These are phyloP conservation scores for Talaromyces amestolkiae DNA, from an alignment of 2,329 filamentous ascomycete genomes.

Conservation along the genomic window DNA sequence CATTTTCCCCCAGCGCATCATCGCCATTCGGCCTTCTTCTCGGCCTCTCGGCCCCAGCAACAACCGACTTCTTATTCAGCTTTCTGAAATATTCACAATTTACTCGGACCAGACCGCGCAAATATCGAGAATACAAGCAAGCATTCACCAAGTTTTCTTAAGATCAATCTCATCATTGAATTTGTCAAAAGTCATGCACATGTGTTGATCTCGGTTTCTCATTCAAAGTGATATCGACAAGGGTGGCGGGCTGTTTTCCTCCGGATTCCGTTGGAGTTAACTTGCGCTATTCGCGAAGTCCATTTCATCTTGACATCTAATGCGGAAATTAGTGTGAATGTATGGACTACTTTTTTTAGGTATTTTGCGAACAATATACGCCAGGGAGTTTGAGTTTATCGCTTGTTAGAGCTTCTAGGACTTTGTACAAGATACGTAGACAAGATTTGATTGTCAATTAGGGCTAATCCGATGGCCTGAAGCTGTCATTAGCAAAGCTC, in stretches of 20 bases:
- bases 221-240: not conserved
- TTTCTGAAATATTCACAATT: not conserved
- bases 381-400: too few relatives aligned
- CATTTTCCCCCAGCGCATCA: not conserved
- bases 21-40: not conserved
- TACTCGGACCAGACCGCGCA: too few relatives aligned
- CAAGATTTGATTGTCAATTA: not conserved
- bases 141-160: too few relatives aligned
- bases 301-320: not conserved
- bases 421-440: not conserved
- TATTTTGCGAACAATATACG: too few relatives aligned
- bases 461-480: not conserved
- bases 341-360: too few relatives aligned
- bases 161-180: too few relatives aligned
- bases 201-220: too few relatives aligned
- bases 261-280: not conserved
- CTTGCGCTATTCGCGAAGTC: not conserved
- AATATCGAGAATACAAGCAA: too few relatives aligned
- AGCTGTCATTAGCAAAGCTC: not conserved
- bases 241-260: not conserved
- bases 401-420: not conserved
- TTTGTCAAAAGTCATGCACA: too few relatives aligned
- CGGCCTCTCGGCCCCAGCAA: not conserved
- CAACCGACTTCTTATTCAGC: not conserved
- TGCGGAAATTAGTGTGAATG: too few relatives aligned